These are phyloP conservation scores for Luzula sylvatica DNA, from an alignment of 176 grass and related monocot genomes.

Conservation along the genomic window DNA sequence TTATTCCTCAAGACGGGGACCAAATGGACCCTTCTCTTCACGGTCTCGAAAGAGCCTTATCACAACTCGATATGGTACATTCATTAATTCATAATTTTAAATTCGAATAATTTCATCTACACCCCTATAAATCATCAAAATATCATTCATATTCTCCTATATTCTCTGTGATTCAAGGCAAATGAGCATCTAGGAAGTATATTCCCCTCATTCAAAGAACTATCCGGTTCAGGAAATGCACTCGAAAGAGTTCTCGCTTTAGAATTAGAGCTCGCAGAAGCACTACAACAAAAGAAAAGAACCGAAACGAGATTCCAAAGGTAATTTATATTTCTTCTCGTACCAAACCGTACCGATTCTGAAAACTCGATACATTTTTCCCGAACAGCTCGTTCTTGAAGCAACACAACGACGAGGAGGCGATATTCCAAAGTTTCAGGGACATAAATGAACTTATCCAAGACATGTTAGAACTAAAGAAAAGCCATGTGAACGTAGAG, in stretches of 20 bases:
- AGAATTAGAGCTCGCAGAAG: slow-evolving; percentile 90
- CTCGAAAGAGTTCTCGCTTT: slow-evolving; percentile 89
- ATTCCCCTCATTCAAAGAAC: slow-evolving; percentile 83
- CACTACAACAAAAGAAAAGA: slow-evolving; percentile 63
- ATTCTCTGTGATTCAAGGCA: slow-evolving; percentile 40
- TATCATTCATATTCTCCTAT: no score
- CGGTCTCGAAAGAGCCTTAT: slow-evolving; percentile 73
- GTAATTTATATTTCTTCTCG: slow-evolving; percentile 24
- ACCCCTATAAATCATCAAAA: not conserved
- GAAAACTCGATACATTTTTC: not conserved
- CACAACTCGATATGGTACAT: slow-evolving; percentile 79
- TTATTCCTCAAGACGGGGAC: slow-evolving; percentile 57
- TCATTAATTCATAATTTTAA: not conserved
- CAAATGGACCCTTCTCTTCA: slow-evolving; percentile 48
- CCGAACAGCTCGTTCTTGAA: slow-evolving; percentile 70
- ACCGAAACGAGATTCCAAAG: slow-evolving; percentile 71
- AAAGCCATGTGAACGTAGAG: slow-evolving; percentile 49
- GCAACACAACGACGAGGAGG: slow-evolving; percentile 76
- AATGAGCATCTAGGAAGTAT: slow-evolving; percentile 74
- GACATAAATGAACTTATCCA: slow-evolving; percentile 98
- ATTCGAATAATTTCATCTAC: not conserved
- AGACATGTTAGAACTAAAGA: slow-evolving; percentile 75
- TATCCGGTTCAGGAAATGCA: slow-evolving; percentile 80
- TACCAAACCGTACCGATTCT: no score
- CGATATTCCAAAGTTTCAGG: slow-evolving; percentile 82